Evolutionary conservation across 495 filamentous ascomycete species (phyloP).

Genomic region (Podospora pseudoanserina): DNA sequence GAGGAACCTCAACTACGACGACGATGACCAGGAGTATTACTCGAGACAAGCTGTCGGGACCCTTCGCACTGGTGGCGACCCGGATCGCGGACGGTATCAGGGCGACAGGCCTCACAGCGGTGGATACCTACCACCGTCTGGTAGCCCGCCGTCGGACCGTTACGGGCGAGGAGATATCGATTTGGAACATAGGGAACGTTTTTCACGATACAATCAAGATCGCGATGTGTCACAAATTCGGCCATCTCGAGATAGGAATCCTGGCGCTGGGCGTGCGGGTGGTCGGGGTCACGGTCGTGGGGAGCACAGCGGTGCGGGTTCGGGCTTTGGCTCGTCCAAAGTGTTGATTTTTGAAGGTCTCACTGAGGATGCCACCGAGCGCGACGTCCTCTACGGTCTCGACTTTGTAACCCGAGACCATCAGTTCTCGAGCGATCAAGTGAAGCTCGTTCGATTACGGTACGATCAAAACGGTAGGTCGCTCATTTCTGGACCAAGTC

Average conservation of each 20-base stretch:
- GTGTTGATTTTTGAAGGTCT: slow-evolving; percentile 25
- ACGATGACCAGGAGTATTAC: slow-evolving; percentile 15
- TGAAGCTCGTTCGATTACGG: slow-evolving; percentile 28
- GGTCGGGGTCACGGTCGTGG: neutral
- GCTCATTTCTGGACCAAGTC: neutral
- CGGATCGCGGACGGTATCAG: too few relatives aligned
- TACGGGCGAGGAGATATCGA: too few relatives aligned
- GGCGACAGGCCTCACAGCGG: too few relatives aligned
- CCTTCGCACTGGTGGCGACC: too few relatives aligned
- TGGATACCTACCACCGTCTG: too few relatives aligned
- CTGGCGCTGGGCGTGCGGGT: neutral
- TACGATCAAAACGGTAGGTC: slow-evolving; percentile 30
- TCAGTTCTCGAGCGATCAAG: slow-evolving; percentile 28
- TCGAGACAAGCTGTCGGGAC: neutral
- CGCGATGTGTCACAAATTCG: neutral
- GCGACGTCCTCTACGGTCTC: slow-evolving; percentile 34
- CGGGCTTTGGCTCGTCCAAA: slow-evolving; percentile 10
- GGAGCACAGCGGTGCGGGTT: neutral
- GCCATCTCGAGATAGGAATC: neutral
- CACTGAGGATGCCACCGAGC: slow-evolving; percentile 33
- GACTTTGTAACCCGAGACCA: slow-evolving; percentile 29
- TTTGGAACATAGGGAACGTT: neutral
- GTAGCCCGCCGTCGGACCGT: too few relatives aligned
- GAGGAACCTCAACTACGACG: slow-evolving; percentile 34
- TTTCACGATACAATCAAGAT: neutral